Percentiles rank a stretch among this genome's conserved stretches.
These are phyloP conservation scores for Mycogone perniciosa DNA, from an alignment of 2,329 filamentous ascomycete genomes.

Conservation along the genomic window DNA sequence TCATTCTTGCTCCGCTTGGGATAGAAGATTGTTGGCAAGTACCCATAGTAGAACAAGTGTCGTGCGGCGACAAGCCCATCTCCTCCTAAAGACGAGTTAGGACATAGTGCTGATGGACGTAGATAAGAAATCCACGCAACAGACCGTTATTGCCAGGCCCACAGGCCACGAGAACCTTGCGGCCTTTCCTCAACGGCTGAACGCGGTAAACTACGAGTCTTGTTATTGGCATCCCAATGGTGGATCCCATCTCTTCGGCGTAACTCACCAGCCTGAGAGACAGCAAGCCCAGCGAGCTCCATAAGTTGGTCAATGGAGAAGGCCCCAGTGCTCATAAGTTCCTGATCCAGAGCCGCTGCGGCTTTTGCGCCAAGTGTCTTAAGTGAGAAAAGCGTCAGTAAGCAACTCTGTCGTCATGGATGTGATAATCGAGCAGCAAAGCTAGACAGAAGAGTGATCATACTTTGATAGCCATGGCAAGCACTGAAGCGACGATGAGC, in stretches of 20 bases:
- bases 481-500: too few relatives aligned
- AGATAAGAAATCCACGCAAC: background rate
- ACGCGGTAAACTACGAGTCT: constrained; percentile 64
- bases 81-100: constrained; percentile 56
- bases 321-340: constrained; percentile 81
- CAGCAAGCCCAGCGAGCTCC: constrained; percentile 89
- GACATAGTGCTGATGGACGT: background rate
- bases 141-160: constrained; percentile 71
- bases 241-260: background rate
- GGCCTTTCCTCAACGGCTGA: constrained; percentile 67
- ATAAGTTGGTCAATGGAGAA: constrained; percentile 96
- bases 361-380: constrained; percentile 84
- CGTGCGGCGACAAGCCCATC: constrained; percentile 92
- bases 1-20: constrained; percentile 89
- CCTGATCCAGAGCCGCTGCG: constrained; percentile 81
- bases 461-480: background rate
- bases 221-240: constrained; percentile 2
- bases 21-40: constrained; percentile 82
- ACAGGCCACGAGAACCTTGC: constrained; percentile 77
- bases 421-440: too few relatives aligned
- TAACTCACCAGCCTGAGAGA: constrained; percentile 73
- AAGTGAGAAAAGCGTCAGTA: constrained; percentile 2
- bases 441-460: background rate
- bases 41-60: constrained; percentile 88
- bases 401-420: background rate